A percentile compares a stretch with the other conserved stretches of the same genome.
These are phyloP conservation scores for Penicillium sp. DNA, from an alignment of 2,329 filamentous ascomycete species.

Conservation along the genomic window DNA sequence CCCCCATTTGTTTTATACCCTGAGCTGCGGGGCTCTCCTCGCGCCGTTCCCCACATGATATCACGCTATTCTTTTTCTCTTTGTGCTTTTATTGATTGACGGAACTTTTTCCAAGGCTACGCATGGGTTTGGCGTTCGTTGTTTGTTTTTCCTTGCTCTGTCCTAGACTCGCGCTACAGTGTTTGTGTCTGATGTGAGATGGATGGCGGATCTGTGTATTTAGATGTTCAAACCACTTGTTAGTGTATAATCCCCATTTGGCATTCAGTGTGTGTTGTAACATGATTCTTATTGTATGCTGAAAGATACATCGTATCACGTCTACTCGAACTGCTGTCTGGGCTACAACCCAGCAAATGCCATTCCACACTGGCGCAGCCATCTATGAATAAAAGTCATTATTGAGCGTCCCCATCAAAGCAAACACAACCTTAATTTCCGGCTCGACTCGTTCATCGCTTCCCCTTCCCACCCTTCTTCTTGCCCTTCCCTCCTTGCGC, in stretches of 20 bases:
- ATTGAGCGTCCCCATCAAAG: not conserved
- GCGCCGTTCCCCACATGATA: conserved; percentile 25
- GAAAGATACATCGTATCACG: not conserved
- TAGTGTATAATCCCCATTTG: conserved; percentile 6
- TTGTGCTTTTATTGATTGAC: conserved; percentile 29
- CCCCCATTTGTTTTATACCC: conserved; percentile 25
- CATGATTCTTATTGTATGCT: not conserved
- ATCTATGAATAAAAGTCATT: conserved; percentile 8
- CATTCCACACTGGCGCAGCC: not conserved
- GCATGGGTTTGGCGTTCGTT: conserved; percentile 36
- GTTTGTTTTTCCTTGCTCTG: conserved; percentile 9
- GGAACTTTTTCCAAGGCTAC: conserved; percentile 28
- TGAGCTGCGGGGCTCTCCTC: conserved; percentile 12
- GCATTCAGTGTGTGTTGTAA: not conserved
- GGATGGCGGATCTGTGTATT: conserved; percentile 24
- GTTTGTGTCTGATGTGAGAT: conserved; percentile 16
- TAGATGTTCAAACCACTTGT: conserved; percentile 21
- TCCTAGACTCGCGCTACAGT: conserved; percentile 11
- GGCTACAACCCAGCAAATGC: not conserved
- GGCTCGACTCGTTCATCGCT: conserved; percentile 53
- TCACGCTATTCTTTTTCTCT: conserved; percentile 21
- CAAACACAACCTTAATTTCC: not conserved
- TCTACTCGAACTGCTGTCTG: not conserved
- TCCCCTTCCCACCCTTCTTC: conserved; percentile 71
- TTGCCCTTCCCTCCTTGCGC: conserved; percentile 35